A percentile compares a stretch with the other conserved stretches of the same genome.
phyloP scores from a whole-genome alignment of 257 asterid genomes.

The Solanum arcanum region DNA sequence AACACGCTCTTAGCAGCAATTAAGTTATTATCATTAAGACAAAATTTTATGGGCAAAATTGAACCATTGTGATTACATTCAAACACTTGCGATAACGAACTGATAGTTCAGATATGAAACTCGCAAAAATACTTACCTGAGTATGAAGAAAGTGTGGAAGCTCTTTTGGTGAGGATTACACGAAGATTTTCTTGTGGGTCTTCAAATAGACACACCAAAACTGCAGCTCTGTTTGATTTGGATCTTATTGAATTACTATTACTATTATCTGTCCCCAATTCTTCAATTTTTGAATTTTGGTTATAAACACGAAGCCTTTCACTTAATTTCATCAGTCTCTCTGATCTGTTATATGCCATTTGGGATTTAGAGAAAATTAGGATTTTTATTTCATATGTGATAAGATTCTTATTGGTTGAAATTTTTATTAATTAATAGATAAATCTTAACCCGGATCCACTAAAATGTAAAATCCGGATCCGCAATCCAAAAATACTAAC shows the following conservation, averaged over 20 bases:
- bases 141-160: slow-evolving; percentile 49
- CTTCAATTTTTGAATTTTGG: not conserved
- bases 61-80: too few species aligned
- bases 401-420: not conserved
- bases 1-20: too few species aligned
- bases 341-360: slow-evolving; percentile 33
- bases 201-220: slow-evolving; percentile 59
- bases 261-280: not conserved
- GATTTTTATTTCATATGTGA: not conserved
- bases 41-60: too few species aligned
- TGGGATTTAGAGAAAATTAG: not conserved
- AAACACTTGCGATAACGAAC: too few species aligned
- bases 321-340: slow-evolving; percentile 22
- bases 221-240: slow-evolving; percentile 39
- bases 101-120: not conserved
- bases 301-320: slow-evolving; percentile 29
- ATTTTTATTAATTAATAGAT: too few species aligned
- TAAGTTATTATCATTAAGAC: too few species aligned
- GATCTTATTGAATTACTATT: not conserved
- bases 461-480: too few species aligned
- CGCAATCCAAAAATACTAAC: not conserved
- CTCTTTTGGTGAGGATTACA: slow-evolving; percentile 67
- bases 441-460: too few species aligned
- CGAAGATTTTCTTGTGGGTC: slow-evolving; percentile 48
- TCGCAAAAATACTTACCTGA: slow-evolving; percentile 18